A percentile compares a stretch with the other conserved stretches of the same genome.
phyloP scores from a whole-genome alignment of 164 flowering plant genomes.

The Magnolia kwangsiensis region DNA sequence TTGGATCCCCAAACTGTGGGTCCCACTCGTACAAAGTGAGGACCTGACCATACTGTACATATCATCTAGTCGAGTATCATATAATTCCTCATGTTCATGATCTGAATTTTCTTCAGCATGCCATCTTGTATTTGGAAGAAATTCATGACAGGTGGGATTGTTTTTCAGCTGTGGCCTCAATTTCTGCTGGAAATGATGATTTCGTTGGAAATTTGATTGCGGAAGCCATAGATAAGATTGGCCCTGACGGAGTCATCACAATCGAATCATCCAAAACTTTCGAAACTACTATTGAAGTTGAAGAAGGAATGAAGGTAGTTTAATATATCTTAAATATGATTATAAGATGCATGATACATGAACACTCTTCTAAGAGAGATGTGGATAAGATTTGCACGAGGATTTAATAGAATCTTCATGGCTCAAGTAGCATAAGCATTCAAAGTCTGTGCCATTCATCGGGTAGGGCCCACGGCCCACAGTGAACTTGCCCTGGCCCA shows the following conservation, averaged over 20 bases:
- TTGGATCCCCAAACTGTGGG: neutral
- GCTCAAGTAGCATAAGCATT: neutral
- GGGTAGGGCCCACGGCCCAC: neutral
- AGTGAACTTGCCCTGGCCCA: neutral
- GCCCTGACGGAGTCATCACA: slow-evolving; percentile 81
- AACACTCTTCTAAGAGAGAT: neutral
- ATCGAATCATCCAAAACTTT: slow-evolving; percentile 71
- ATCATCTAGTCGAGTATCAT: neutral
- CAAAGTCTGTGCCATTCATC: neutral
- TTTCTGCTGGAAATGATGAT: slow-evolving; percentile 94
- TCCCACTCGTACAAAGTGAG: neutral
- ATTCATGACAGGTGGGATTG: neutral
- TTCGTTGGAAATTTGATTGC: slow-evolving; percentile 76
- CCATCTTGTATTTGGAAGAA: neutral
- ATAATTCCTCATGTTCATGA: neutral
- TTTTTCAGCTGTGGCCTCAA: slow-evolving; percentile 79
- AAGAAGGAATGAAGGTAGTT: slow-evolving; percentile 91
- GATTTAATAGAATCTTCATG: neutral
- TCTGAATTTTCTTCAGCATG: neutral
- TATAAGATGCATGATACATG: neutral
- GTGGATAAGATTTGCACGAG: neutral
- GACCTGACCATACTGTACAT: neutral
- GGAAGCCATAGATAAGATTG: slow-evolving; percentile 77
- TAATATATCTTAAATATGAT: neutral
- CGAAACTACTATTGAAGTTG: slow-evolving; percentile 68